Base-by-base conservation (phyloP, 2,329 filamentous ascomycete genomes). In the Nannizzia gypsea region DNA sequence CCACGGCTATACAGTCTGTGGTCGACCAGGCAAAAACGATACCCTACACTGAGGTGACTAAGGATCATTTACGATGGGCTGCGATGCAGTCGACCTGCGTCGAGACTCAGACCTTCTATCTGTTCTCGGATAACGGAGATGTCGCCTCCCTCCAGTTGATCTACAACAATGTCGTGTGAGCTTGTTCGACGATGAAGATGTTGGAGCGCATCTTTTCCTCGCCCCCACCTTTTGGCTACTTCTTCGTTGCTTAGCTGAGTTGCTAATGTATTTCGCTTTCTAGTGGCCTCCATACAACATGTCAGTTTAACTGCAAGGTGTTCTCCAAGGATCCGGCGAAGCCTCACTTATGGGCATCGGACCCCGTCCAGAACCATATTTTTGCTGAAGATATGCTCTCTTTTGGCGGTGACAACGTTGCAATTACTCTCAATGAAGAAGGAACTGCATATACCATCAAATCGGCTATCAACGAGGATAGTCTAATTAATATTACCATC, bases 141-240 rank as follows among this genome's bases (percentile, higher is more conserved):
- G 74, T 91, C 64, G 89, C 82, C 58, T 83, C 96, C 74, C 84
- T 83, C 62, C 93, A 99, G 80, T 82, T 97, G 75, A 96, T 99
- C 73, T 96, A 97, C 80, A 97, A 89, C 79, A 96, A 96, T 76
- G 88, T 99, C 72, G 87, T 84, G 91, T 96, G 85, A 75, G 86
- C 66, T 42, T 59, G 56, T 54, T 44, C 56, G 60, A 24, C 44
- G 56, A 31, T 28, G 56, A 58, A 64, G 46, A 44, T 24, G 42
- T 46, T 22, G 42, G 42, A 46, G 20, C 15, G n/a, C 38, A 46
- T 44, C 38, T 46, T 44, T 31, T 20, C 15, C 24, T 59, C 28
- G 2, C 40, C n/a, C 26, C 22, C 13, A 9, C 20, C 17, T 28
- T 11, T 46, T 28, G 17, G 6, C n/a, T 15, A 20, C 34, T 22